Percentiles rank a stretch among this genome's conserved stretches.
Conservation (phyloP, 768 basidiomycete species). For the Tricholoma terreum region DNA sequence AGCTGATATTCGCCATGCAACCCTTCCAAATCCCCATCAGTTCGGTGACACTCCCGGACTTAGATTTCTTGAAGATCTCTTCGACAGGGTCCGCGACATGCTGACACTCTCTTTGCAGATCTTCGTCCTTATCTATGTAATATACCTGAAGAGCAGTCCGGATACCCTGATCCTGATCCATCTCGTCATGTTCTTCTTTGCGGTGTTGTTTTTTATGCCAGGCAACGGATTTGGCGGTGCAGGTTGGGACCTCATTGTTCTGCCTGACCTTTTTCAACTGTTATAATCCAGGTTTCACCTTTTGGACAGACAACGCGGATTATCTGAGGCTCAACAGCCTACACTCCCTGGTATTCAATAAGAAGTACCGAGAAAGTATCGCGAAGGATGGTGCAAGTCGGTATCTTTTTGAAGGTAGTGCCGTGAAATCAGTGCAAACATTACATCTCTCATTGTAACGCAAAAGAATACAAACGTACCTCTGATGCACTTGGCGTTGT, state of each 20-base stretch:
- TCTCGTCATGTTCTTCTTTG: conserved; percentile 26
- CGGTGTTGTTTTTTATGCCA: conserved; percentile 31
- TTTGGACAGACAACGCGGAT: conserved; percentile 33
- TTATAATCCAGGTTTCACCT: conserved; percentile 33
- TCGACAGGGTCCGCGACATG: conserved; percentile 17
- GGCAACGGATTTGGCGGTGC: conserved; percentile 32
- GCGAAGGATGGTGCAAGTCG: conserved; percentile 34
- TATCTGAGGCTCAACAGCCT: conserved; percentile 38
- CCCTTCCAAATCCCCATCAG: neutral
- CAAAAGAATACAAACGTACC: conserved; percentile 34
- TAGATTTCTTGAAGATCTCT: conserved; percentile 25
- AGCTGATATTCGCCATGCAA: neutral
- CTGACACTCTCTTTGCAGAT: conserved; percentile 26
- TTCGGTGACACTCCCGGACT: conserved; percentile 36
- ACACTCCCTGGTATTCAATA: conserved; percentile 37
- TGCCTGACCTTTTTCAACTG: neutral
- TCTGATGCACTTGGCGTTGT: conserved; percentile 29
- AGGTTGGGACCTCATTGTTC: conserved; percentile 23
- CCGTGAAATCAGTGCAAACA: neutral
- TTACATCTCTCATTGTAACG: neutral
- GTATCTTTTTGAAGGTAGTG: conserved; percentile 29
- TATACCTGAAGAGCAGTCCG: conserved; percentile 10
- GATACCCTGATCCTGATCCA: conserved; percentile 24
- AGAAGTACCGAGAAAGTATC: conserved; percentile 31
- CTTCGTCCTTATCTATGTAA: conserved; percentile 17